These are phyloP conservation scores for Kodamaea ohmeri DNA, from an alignment of 1,139 yeast genomes.

Conservation along the genomic window DNA sequence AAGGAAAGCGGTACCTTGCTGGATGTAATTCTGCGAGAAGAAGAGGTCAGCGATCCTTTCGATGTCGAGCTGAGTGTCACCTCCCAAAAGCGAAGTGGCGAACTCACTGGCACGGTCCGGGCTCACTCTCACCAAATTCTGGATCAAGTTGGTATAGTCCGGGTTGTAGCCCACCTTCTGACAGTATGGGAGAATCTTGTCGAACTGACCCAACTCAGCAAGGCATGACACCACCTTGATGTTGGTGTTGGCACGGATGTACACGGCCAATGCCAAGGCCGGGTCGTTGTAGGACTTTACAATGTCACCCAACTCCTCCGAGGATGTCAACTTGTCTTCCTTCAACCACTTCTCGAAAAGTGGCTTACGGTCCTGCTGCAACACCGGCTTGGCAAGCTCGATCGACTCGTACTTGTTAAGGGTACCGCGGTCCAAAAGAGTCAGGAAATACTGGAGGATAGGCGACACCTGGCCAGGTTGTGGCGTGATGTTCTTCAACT, in stretches of 20 bases:
- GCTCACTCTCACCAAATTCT: slow-evolving; percentile 83
- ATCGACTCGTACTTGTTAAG: slow-evolving; percentile 91
- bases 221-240: slow-evolving; percentile 88
- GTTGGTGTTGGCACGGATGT: slow-evolving; percentile 79
- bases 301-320: slow-evolving; percentile 96
- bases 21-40: slow-evolving; percentile 90
- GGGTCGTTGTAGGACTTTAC: slow-evolving; percentile 81
- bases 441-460: slow-evolving; percentile 87
- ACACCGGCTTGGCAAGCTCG: slow-evolving; percentile 92
- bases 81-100: slow-evolving; percentile 78
- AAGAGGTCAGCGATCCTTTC: slow-evolving; percentile 92
- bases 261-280: slow-evolving; percentile 86
- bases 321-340: slow-evolving; percentile 88
- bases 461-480: slow-evolving; percentile 96
- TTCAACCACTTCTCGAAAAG: slow-evolving; percentile 94
- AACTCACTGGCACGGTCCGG: slow-evolving; percentile 99
- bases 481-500: slow-evolving; percentile 88
- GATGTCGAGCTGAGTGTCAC: slow-evolving; percentile 65
- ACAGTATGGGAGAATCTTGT: slow-evolving; percentile 91
- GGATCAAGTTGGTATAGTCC: slow-evolving; percentile 85
- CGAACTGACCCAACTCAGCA: slow-evolving; percentile 96
- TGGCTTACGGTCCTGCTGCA: slow-evolving; percentile 93
- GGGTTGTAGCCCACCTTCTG: slow-evolving; percentile 87
- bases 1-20: slow-evolving; percentile 98
- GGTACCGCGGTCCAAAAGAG: slow-evolving; percentile 88